phyloP scores from a whole-genome alignment of 108 stramenopile genomes.

The Chaetoceros tenuissimus region DNA sequence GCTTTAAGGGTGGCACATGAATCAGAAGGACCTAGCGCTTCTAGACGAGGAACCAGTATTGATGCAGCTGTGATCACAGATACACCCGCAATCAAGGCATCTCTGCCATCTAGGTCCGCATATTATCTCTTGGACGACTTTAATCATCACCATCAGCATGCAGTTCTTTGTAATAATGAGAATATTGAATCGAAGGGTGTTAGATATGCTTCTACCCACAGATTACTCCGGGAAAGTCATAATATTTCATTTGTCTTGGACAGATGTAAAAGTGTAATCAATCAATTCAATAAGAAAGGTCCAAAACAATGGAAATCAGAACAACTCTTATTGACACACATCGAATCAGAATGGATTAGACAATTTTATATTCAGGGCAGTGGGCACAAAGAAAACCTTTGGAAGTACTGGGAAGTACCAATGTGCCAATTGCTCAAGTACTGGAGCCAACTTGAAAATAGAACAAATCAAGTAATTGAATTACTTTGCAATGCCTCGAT shows the following conservation, averaged over 20 bases:
- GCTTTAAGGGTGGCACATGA: slow-evolving; percentile 42
- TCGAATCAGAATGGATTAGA: slow-evolving; percentile 69
- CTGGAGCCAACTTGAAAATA: slow-evolving; percentile 38
- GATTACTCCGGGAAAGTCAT: slow-evolving; percentile 35
- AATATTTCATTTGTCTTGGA: slow-evolving; percentile 27
- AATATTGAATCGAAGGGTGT: neutral
- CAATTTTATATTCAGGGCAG: slow-evolving; percentile 68
- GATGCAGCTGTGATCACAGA: slow-evolving; percentile 16
- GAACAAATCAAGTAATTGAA: slow-evolving; percentile 35
- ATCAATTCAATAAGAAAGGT: slow-evolving; percentile 42
- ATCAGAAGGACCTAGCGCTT: slow-evolving; percentile 35
- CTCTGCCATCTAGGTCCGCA: slow-evolving; percentile 42
- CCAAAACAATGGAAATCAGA: slow-evolving; percentile 43
- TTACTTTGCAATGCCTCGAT: slow-evolving; percentile 27
- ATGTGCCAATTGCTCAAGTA: slow-evolving; percentile 26
- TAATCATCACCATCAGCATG: slow-evolving; percentile 75
- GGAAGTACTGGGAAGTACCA: slow-evolving; percentile 31
- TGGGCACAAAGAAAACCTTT: slow-evolving; percentile 31
- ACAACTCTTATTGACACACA: slow-evolving; percentile 37
- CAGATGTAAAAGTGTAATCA: slow-evolving; percentile 15
- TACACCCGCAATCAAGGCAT: slow-evolving; percentile 32
- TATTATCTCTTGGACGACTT: slow-evolving; percentile 85
- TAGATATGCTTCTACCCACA: slow-evolving; percentile 48
- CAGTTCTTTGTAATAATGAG: slow-evolving; percentile 30
- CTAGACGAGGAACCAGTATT: slow-evolving; percentile 18